Conservation (phyloP, 1,284 basidiomycete species). For the Gomphus sp. region DNA sequence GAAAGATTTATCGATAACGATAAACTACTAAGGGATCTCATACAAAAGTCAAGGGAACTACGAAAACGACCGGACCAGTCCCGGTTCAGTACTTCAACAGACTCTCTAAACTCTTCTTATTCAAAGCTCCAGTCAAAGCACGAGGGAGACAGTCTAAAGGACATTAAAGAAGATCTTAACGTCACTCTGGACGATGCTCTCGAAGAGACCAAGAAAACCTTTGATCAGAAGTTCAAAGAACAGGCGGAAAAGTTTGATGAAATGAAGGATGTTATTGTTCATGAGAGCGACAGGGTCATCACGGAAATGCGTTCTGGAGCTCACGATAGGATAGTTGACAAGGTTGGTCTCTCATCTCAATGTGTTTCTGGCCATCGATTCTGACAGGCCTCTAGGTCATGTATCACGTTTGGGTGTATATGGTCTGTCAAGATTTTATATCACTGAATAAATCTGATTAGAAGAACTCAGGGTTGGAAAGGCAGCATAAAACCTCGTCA, state of each 20-base stretch:
- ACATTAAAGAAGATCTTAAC: not conserved
- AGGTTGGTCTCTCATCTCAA: not conserved
- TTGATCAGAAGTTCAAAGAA: not conserved
- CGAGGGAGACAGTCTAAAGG: not conserved
- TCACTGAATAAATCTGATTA: too few relatives aligned
- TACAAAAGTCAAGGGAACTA: not conserved
- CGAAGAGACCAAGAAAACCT: not conserved
- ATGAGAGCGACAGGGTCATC: conserved; percentile 1
- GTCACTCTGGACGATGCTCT: not conserved
- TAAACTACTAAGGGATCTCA: conserved; percentile 1
- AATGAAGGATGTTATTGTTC: not conserved
- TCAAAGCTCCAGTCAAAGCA: too few relatives aligned
- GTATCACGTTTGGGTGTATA: too few relatives aligned
- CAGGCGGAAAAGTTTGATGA: not conserved
- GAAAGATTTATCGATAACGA: conserved; percentile 9
- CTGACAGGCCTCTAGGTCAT: too few relatives aligned
- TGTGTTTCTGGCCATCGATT: too few relatives aligned
- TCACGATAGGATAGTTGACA: not conserved
- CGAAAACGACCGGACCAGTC: not conserved
- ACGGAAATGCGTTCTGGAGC: not conserved
- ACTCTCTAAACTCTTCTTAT: too few relatives aligned
- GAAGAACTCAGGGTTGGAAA: too few relatives aligned
- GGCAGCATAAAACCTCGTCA: too few relatives aligned
- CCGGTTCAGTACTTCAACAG: too few relatives aligned
- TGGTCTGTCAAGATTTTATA: too few relatives aligned